Evolutionary conservation across 192 early-diverging fungal species (phyloP).

Genomic region (Kickxella alabastrina): DNA sequence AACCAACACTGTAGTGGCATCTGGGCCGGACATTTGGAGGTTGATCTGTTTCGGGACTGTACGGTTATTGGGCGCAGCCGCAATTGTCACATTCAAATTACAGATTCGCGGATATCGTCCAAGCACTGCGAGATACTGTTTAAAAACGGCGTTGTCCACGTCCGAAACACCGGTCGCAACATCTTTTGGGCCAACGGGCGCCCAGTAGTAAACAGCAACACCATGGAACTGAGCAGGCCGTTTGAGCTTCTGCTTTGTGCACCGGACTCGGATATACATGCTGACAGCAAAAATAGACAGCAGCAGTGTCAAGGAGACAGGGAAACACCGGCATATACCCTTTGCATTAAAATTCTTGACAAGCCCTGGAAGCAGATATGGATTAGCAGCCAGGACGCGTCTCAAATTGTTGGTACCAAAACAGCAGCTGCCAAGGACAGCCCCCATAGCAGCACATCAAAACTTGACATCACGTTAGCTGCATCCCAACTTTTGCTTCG

Average conservation of each 20-base stretch:
- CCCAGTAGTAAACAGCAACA: constrained; percentile 6
- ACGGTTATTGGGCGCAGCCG: constrained; percentile 33
- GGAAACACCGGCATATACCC: constrained; percentile 8
- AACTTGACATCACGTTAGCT: not conserved
- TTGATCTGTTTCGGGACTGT: constrained; percentile 25
- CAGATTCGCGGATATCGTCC: constrained; percentile 29
- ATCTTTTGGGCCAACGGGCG: constrained; percentile 18
- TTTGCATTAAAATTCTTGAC: constrained; percentile 16
- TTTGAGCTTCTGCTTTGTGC: constrained; percentile 20
- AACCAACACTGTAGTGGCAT: not conserved
- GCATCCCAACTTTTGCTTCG: no score
- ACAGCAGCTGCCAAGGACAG: not conserved
- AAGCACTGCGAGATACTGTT: constrained; percentile 33
- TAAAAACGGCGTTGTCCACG: constrained; percentile 5
- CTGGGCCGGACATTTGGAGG: not conserved
- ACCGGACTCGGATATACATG: not conserved
- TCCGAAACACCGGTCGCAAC: constrained; percentile 29
- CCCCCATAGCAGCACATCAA: not conserved
- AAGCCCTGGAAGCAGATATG: constrained; percentile 45
- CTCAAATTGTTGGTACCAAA: not conserved
- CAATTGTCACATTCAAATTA: constrained; percentile 36
- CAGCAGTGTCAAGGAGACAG: not conserved
- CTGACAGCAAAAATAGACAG: no score
- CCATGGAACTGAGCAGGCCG: constrained; percentile 10
- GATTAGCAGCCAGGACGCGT: constrained; percentile 8